A percentile compares a stretch with the other conserved stretches of the same genome.
Evolutionary conservation across 495 filamentous ascomycete genomes (phyloP).

Genomic region (Penicillium samsonianum): DNA sequence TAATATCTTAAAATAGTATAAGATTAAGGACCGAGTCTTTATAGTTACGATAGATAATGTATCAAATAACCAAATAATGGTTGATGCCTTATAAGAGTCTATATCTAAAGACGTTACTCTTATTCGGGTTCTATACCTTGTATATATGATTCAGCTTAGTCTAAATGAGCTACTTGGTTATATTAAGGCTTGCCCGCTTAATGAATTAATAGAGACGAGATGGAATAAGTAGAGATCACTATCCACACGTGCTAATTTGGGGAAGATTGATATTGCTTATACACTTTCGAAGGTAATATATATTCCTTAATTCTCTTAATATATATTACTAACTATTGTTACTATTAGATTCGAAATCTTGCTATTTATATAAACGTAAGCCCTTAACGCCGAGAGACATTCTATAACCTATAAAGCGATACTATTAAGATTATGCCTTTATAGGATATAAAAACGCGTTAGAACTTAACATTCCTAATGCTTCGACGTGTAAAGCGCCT

Average conservation of each 20-base stretch:
- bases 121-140: constrained; percentile 14
- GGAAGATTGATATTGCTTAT: neutral
- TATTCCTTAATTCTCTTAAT: no score
- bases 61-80: constrained; percentile 17
- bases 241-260: neutral
- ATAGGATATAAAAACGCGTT: neutral
- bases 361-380: neutral
- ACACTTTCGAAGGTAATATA: neutral
- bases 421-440: neutral
- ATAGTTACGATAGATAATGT: constrained; percentile 13
- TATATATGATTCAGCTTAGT: constrained; percentile 19
- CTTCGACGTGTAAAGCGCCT: no score
- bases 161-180: constrained; percentile 18
- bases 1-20: constrained; percentile 9
- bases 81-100: constrained; percentile 12
- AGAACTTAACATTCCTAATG: no score
- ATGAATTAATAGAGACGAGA: neutral
- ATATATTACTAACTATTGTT: constrained; percentile 1
- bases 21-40: constrained; percentile 16
- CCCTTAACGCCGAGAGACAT: neutral
- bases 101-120: constrained; percentile 13
- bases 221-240: neutral
- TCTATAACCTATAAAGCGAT: constrained; percentile 1
- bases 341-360: constrained; percentile 1
- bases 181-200: constrained; percentile 1